Evolutionary conservation across 352 stramenopile species (phyloP).

Genomic region (Phytopythium vexans): DNA sequence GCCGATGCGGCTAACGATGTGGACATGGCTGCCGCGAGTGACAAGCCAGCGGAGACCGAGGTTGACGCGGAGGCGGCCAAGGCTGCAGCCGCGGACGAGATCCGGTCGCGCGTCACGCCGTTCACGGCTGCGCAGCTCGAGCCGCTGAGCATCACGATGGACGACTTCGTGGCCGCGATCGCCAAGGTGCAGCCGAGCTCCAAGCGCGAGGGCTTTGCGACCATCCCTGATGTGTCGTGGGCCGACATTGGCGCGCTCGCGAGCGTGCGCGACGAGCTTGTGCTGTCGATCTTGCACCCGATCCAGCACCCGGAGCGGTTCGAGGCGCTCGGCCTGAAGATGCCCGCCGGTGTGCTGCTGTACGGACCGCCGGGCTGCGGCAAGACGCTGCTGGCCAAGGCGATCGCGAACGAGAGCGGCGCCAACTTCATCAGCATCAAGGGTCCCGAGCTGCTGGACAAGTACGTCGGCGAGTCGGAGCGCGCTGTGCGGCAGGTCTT

Average conservation of each 20-base stretch:
- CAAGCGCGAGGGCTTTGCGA: slow-evolving; percentile 98
- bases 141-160: slow-evolving; percentile 94
- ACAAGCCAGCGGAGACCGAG: background rate
- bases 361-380: slow-evolving; percentile 98
- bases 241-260: slow-evolving; percentile 95
- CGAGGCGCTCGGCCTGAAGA: slow-evolving; percentile 92
- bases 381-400: slow-evolving; percentile 99
- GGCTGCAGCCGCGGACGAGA: slow-evolving; percentile 49
- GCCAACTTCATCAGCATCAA: slow-evolving; percentile 99
- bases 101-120: slow-evolving; percentile 64
- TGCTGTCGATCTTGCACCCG: slow-evolving; percentile 95
- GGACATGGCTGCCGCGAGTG: slow-evolving; percentile 2
- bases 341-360: slow-evolving; percentile 96
- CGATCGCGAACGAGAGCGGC: slow-evolving; percentile 97
- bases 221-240: slow-evolving; percentile 98
- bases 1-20: background rate
- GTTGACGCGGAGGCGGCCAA: slow-evolving; percentile 9
- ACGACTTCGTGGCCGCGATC: slow-evolving; percentile 95
- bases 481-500: slow-evolving; percentile 95
- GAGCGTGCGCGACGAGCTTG: slow-evolving; percentile 94
- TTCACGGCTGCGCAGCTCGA: slow-evolving; percentile 90
- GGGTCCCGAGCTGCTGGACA: slow-evolving; percentile 98
- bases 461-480: slow-evolving; percentile 99
- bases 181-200: slow-evolving; percentile 97
- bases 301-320: slow-evolving; percentile 97